Percentiles rank a stretch among this genome's conserved stretches.
Evolutionary conservation across 805 yeast genomes (phyloP).

Genomic region (Saturnispora silvae): DNA sequence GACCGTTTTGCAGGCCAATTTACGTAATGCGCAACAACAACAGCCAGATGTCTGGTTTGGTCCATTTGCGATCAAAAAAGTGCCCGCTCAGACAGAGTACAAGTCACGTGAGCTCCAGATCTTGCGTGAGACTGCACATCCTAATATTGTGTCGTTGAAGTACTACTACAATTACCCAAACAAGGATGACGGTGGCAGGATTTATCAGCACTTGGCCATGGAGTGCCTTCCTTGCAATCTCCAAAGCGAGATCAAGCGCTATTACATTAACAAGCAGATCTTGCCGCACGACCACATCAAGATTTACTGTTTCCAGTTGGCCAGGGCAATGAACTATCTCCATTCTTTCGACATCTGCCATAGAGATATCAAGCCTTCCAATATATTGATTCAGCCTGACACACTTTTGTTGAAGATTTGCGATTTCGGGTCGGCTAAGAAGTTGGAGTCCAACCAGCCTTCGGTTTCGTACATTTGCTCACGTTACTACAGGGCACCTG

Average conservation of each 20-base stretch:
- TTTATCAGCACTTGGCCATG: conserved; percentile 78
- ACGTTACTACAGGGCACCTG: conserved; percentile 94
- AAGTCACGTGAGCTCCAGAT: conserved; percentile 75
- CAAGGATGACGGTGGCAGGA: conserved; percentile 43
- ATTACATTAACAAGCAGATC: conserved; percentile 47
- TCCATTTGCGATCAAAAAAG: conserved; percentile 76
- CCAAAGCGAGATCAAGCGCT: conserved; percentile 64
- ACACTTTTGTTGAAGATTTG: conserved; percentile 62
- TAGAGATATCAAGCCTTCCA: conserved; percentile 78
- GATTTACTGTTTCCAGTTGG: conserved; percentile 67
- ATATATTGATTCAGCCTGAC: conserved; percentile 64
- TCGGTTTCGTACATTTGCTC: conserved; percentile 93
- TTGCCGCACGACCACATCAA: conserved; percentile 67
- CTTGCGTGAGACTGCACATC: conserved; percentile 64
- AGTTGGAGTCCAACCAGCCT: conserved; percentile 68
- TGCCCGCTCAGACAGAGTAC: conserved; percentile 81
- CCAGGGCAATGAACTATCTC: conserved; percentile 73
- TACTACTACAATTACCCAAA: conserved; percentile 63
- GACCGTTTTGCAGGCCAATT: conserved; percentile 67
- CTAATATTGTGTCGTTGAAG: conserved; percentile 61
- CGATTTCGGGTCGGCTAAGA: conserved; percentile 80
- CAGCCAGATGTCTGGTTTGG: conserved; percentile 44
- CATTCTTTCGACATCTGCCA: conserved; percentile 76
- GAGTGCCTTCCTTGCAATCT: conserved; percentile 77
- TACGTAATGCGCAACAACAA: conserved; percentile 19